phyloP scores from a whole-genome alignment of 345 rosid species.

The Heritiera fomes region DNA sequence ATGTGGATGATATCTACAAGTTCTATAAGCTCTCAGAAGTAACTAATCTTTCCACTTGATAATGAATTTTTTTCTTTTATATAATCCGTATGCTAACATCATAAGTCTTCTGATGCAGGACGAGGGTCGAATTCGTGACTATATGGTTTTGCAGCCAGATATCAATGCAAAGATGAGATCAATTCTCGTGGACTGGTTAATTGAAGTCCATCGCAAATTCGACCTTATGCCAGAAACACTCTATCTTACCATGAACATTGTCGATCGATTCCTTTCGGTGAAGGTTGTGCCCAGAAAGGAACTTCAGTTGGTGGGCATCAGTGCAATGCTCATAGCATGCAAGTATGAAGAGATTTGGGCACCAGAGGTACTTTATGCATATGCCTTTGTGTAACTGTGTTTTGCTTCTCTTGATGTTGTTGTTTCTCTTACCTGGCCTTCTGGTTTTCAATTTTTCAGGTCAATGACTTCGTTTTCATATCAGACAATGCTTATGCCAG shows the following conservation, averaged over 20 bases:
- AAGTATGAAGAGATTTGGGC: slow-evolving; percentile 97
- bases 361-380: slow-evolving; percentile 45
- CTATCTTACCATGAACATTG: slow-evolving; percentile 66
- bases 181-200: slow-evolving; percentile 80
- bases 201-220: slow-evolving; percentile 80
- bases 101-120: slow-evolving; percentile 33
- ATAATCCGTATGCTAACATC: not conserved
- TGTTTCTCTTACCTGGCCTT: not conserved
- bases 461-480: slow-evolving; percentile 79
- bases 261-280: slow-evolving; percentile 70
- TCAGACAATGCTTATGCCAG: slow-evolving; percentile 78
- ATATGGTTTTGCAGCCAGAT: slow-evolving; percentile 68
- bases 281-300: slow-evolving; percentile 61
- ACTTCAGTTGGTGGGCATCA: slow-evolving; percentile 74
- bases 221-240: slow-evolving; percentile 82
- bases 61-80: not conserved
- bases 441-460: slow-evolving; percentile 34
- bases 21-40: slow-evolving; percentile 74
- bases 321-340: slow-evolving; percentile 82
- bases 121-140: slow-evolving; percentile 57
- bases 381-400: not conserved
- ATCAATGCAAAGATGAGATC: slow-evolving; percentile 85
- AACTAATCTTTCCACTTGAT: not conserved
- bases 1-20: slow-evolving; percentile 83
- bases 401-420: not conserved